A percentile compares a stretch with the other conserved stretches of the same genome.
Evolutionary conservation across 441 rosid genomes (phyloP).

Genomic region (Populus trichocarpa): DNA sequence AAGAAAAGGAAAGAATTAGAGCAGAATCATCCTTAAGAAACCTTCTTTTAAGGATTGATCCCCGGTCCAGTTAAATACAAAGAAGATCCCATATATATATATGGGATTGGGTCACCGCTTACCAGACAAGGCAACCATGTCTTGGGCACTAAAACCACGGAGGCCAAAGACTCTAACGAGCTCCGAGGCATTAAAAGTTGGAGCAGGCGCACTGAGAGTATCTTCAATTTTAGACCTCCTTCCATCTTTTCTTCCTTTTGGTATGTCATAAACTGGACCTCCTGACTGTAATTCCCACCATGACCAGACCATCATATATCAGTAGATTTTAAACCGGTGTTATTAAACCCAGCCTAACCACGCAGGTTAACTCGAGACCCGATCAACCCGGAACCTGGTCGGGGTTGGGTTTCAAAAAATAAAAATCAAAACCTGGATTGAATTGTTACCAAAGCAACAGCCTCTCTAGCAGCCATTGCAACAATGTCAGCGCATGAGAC

Average conservation of each 20-base stretch:
- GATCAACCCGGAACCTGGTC: not conserved
- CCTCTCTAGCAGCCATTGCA: slow-evolving; percentile 95
- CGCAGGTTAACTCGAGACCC: too few relatives aligned
- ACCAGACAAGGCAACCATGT: slow-evolving; percentile 92
- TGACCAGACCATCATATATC: not conserved
- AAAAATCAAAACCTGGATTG: not conserved
- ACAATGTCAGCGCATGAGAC: slow-evolving; percentile 93
- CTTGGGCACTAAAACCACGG: slow-evolving; percentile 68
- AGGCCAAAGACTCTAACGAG: slow-evolving; percentile 60
- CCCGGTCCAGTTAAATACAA: not conserved
- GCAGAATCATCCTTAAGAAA: not conserved
- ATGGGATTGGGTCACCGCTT: not conserved
- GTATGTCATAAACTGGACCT: slow-evolving; percentile 65
- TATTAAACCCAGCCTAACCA: not conserved
- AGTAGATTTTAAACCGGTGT: not conserved
- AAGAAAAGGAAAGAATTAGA: not conserved
- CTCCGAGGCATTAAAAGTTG: slow-evolving; percentile 63
- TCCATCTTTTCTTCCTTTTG: slow-evolving; percentile 47
- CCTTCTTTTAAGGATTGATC: not conserved
- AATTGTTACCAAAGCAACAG: slow-evolving; percentile 60
- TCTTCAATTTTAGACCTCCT: slow-evolving; percentile 78
- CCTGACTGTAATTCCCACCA: slow-evolving; percentile 43
- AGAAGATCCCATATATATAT: not conserved
- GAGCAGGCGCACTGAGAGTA: slow-evolving; percentile 69
- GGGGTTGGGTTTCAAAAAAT: not conserved